Percentiles rank a stretch among this genome's conserved stretches.
Conservation (phyloP, 768 basidiomycete species). For the Collybia nuda region DNA sequence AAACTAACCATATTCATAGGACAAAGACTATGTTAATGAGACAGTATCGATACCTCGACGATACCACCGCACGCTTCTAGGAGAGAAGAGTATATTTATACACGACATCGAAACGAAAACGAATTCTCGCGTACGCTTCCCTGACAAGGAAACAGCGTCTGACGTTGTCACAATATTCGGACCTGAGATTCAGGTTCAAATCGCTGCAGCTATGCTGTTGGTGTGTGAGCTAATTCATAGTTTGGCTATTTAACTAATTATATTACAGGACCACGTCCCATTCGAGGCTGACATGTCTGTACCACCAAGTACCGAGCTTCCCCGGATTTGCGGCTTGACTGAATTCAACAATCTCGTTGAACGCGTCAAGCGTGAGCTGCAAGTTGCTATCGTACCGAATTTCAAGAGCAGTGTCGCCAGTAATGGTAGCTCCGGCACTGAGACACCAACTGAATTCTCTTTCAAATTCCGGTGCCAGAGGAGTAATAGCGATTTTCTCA, state of each 20-base stretch:
- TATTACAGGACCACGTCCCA: constrained; percentile 84
- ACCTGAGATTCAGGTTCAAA: constrained; percentile 95
- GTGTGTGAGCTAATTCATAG: constrained; percentile 40
- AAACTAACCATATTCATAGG: constrained; percentile 42
- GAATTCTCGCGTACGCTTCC: constrained; percentile 89
- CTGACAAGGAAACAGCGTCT: constrained; percentile 91
- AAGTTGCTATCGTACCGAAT: constrained; percentile 86
- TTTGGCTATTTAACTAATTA: constrained; percentile 5
- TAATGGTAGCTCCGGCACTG: constrained; percentile 47
- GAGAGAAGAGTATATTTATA: constrained; percentile 96
- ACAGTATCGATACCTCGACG: constrained; percentile 90
- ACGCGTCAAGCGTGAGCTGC: constrained; percentile 89
- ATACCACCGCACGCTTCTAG: constrained; percentile 92
- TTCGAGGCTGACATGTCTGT: constrained; percentile 95
- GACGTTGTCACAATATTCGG: constrained; percentile 97
- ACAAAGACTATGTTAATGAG: constrained; percentile 96
- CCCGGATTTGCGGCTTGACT: constrained; percentile 69
- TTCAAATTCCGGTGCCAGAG: constrained; percentile 97
- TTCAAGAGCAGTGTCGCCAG: constrained; percentile 52
- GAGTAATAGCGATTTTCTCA: constrained; percentile 91
- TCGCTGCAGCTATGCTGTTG: constrained; percentile 93
- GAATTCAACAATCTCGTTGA: constrained; percentile 89
- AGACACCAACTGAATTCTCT: constrained; percentile 73
- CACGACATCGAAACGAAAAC: constrained; percentile 97
- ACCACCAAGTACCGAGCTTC: constrained; percentile 79